Conservation (phyloP, 1,284 basidiomycete genomes). For the Rhizoctonia solani region DNA sequence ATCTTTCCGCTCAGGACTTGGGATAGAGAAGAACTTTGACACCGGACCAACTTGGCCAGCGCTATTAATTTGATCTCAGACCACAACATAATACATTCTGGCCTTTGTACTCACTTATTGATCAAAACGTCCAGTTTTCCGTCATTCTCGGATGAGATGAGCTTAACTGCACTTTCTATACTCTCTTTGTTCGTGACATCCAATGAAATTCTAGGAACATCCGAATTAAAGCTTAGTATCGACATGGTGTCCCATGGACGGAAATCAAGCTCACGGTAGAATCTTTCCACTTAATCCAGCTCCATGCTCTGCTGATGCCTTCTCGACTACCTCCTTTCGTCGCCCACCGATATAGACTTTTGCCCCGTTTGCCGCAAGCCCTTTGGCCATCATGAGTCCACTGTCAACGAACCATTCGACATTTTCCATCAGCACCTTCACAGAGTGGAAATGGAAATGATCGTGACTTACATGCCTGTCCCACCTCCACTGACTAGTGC, state of each 20-base stretch:
- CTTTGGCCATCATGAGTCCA: conserved; percentile 69
- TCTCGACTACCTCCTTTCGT: conserved; percentile 64
- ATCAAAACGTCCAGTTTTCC: conserved; percentile 76
- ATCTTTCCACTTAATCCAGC: conserved; percentile 49
- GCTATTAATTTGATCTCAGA: conserved; percentile 47
- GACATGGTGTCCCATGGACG: conserved; percentile 13
- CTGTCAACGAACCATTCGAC: conserved; percentile 42
- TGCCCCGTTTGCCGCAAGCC: conserved; percentile 75
- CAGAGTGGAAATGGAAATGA: too few species aligned
- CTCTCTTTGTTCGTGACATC: conserved; percentile 72
- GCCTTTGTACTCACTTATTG: conserved; percentile 63
- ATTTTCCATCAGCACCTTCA: not conserved
- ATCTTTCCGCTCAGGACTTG: conserved; percentile 59
- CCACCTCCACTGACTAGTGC: conserved; percentile 81
- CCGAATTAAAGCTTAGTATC: not conserved
- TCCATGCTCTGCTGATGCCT: conserved; percentile 47
- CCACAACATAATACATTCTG: not conserved
- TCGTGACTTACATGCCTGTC: conserved; percentile 62
- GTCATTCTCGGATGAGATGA: conserved; percentile 56
- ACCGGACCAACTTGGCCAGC: conserved; percentile 71
- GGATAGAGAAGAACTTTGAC: conserved; percentile 61
- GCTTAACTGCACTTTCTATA: conserved; percentile 58
- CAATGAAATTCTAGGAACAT: conserved; percentile 58
- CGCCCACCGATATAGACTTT: conserved; percentile 81
- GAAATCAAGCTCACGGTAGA: conserved; percentile 62